Percentiles rank a stretch among this genome's conserved stretches.
Conservation (phyloP, 2,329 filamentous ascomycete genomes). For the Boeremia exigua region DNA sequence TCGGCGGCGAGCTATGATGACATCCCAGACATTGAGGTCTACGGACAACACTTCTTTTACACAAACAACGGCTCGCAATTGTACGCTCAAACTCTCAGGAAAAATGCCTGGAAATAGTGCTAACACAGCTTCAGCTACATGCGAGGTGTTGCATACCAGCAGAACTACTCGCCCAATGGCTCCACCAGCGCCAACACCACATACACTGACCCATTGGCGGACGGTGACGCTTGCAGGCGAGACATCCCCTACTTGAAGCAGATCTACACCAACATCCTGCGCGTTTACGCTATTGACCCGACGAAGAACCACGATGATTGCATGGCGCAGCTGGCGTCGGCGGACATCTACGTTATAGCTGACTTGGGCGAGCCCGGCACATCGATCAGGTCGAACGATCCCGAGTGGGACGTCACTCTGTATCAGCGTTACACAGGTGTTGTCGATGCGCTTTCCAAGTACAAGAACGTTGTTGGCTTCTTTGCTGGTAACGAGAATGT, state of each 20-base stretch:
- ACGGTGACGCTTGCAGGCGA: conserved; percentile 73
- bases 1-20: conserved; percentile 39
- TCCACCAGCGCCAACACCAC: conserved; percentile 46
- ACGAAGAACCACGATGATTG: conserved; percentile 75
- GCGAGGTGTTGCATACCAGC: conserved; percentile 93
- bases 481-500: conserved; percentile 98
- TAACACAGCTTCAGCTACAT: conserved; percentile 66
- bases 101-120: background rate
- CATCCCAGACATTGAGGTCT: conserved; percentile 41
- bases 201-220: conserved; percentile 84
- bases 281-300: conserved; percentile 90
- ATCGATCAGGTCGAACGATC: conserved; percentile 83
- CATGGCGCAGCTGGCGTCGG: conserved; percentile 79
- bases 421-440: conserved; percentile 84
- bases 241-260: conserved; percentile 83
- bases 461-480: conserved; percentile 93
- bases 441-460: conserved; percentile 78
- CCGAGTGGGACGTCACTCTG: conserved; percentile 79
- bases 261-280: conserved; percentile 88
- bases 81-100: conserved; percentile 18
- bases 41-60: conserved; percentile 90
- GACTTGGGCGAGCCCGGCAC: conserved; percentile 66
- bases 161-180: conserved; percentile 46
- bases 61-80: conserved; percentile 79
- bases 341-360: conserved; percentile 92